phyloP scores from a whole-genome alignment of 768 basidiomycete species.

The Amanita fuliginea region DNA sequence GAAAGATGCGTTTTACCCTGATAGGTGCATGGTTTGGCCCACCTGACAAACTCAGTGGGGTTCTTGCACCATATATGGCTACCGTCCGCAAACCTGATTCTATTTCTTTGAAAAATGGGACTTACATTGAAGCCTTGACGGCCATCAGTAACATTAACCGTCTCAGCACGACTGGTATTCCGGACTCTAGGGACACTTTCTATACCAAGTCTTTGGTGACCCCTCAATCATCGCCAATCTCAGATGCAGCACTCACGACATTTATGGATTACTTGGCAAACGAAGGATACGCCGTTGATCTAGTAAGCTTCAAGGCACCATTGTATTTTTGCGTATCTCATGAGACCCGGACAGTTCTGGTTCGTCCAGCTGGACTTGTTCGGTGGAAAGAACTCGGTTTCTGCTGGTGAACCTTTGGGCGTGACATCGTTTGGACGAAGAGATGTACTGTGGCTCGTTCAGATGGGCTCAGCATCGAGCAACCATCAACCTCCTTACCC shows the following conservation, averaged over 20 bases:
- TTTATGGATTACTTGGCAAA: constrained; percentile 24
- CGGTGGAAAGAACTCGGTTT: constrained; percentile 27
- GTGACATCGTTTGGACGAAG: constrained; percentile 30
- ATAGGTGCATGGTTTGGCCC: constrained; percentile 12
- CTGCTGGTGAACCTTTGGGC: constrained; percentile 22
- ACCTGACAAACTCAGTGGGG: constrained; percentile 4
- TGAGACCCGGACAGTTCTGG: constrained; percentile 16
- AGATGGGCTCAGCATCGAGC: constrained; percentile 31
- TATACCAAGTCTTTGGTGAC: constrained; percentile 33
- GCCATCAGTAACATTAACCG: constrained; percentile 16
- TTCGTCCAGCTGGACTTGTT: constrained; percentile 28
- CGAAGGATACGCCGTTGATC: constrained; percentile 14
- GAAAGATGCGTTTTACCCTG: background rate
- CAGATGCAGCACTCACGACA: constrained; percentile 17
- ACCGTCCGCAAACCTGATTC: constrained; percentile 1
- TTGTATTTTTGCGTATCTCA: background rate
- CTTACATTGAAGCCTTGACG: constrained; percentile 22
- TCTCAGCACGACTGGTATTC: constrained; percentile 12
- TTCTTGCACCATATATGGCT: constrained; percentile 10
- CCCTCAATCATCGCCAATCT: constrained; percentile 19
- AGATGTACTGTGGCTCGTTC: constrained; percentile 27
- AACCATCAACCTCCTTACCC: constrained; percentile 28
- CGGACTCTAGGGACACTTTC: constrained; percentile 27
- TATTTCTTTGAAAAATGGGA: constrained; percentile 9
- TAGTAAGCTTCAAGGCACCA: background rate